Conservation (phyloP, 139 green algal genomes). For the Pleodorina starrii region DNA sequence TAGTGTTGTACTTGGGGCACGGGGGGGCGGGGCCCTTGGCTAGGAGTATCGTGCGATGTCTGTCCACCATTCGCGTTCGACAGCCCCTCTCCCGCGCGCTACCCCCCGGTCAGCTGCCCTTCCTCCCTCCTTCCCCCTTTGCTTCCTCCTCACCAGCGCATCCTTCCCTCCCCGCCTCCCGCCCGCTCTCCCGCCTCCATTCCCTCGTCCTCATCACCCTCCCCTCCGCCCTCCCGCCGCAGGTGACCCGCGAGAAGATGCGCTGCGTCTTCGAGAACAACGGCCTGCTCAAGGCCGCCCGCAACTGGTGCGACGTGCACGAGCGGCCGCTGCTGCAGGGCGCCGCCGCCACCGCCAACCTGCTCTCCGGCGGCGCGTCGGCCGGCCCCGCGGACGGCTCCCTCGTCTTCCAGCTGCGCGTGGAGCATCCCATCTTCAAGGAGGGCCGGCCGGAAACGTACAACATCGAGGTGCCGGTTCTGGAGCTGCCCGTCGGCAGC, state of each 20-base stretch:
- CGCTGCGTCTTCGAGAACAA: conserved; percentile 22
- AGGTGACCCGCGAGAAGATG: conserved; percentile 37
- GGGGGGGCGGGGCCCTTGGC: too few species aligned
- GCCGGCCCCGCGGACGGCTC: conserved; percentile 34
- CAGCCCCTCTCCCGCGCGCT: too few species aligned
- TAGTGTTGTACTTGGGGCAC: too few species aligned
- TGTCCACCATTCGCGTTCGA: too few species aligned
- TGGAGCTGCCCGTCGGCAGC: conserved; percentile 21
- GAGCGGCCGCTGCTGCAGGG: conserved; percentile 43
- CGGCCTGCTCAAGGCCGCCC: conserved; percentile 33
- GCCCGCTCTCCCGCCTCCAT: too few species aligned
- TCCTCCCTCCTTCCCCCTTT: too few species aligned
- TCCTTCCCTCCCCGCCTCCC: too few species aligned
- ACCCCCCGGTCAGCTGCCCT: too few species aligned
- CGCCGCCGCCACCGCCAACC: not conserved
- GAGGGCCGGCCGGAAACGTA: not conserved
- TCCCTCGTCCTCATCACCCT: not conserved
- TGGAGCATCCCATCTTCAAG: conserved; percentile 21
- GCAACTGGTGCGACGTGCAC: conserved; percentile 48
- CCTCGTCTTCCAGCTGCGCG: conserved; percentile 34
- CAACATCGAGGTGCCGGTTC: conserved; percentile 6
- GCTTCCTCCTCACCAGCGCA: too few species aligned
- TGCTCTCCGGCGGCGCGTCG: conserved; percentile 4
- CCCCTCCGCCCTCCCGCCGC: not conserved
- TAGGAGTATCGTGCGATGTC: too few species aligned